phyloP scores from a whole-genome alignment of 148 eudicot genomes.

The Suaeda aralocaspica region DNA sequence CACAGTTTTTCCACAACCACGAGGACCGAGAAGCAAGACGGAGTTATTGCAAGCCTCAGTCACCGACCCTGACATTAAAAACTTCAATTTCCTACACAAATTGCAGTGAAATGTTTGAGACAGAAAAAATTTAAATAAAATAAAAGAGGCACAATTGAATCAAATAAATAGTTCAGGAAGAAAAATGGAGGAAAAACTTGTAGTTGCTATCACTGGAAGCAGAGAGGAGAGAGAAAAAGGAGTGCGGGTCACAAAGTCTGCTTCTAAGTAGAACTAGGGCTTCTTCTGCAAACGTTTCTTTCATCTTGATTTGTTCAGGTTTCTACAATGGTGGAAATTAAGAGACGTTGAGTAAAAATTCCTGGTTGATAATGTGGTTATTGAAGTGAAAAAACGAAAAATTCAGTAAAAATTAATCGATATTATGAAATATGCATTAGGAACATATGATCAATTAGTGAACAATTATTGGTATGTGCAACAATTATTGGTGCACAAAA shows the following conservation, averaged over 20 bases:
- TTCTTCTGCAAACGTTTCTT: not conserved
- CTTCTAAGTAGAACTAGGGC: not conserved
- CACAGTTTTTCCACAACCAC: constrained; percentile 80
- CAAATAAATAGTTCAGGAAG: not conserved
- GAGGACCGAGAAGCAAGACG: constrained; percentile 85
- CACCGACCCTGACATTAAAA: constrained; percentile 63
- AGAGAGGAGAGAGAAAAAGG: constrained; percentile 13
- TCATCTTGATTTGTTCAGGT: not conserved
- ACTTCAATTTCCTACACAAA: constrained; percentile 74
- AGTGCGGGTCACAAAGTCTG: constrained; percentile 18
- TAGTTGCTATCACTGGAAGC: not conserved
- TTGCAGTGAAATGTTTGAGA: not conserved
- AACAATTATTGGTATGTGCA: no score
- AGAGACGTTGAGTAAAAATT: no score
- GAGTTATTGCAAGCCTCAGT: constrained; percentile 91
- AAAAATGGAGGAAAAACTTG: not conserved
- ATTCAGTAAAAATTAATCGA: no score
- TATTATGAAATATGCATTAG: no score
- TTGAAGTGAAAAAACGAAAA: no score
- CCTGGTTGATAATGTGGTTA: no score
- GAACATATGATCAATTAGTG: no score
- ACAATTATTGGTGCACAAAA: no score
- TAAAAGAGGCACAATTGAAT: not conserved
- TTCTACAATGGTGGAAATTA: no score
- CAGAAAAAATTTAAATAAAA: not conserved